Percentiles rank a stretch among this genome's conserved stretches.
phyloP scores from a whole-genome alignment of 1,284 basidiomycete species.

The Rhodotorula glutinis region DNA sequence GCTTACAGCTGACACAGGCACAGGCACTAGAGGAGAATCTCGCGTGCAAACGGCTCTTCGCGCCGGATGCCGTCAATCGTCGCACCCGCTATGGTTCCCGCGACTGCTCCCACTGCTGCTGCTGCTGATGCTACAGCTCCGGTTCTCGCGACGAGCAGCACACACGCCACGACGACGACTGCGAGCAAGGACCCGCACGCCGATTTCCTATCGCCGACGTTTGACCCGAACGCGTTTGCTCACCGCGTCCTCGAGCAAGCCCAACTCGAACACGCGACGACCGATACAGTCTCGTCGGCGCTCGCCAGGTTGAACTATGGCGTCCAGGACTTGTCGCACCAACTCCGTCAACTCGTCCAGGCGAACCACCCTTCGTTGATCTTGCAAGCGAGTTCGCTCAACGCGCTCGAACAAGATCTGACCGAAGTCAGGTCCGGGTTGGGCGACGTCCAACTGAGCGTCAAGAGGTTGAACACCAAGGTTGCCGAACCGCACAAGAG shows the following conservation, averaged over 20 bases:
- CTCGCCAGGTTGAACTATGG: slow-evolving; percentile 76
- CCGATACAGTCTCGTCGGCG: slow-evolving; percentile 49
- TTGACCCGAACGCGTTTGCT: slow-evolving; percentile 82
- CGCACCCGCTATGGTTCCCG: no score
- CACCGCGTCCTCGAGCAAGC: slow-evolving; percentile 76
- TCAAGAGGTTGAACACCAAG: slow-evolving; percentile 61
- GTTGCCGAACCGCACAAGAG: slow-evolving; percentile 75
- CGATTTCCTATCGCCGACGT: slow-evolving; percentile 65
- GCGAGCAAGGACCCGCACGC: slow-evolving; percentile 49
- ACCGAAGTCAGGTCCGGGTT: slow-evolving; percentile 46
- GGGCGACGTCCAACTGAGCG: slow-evolving; percentile 41
- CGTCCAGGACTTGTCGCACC: slow-evolving; percentile 82
- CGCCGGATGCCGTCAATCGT: no score
- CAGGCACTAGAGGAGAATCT: no score
- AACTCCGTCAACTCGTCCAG: slow-evolving; percentile 58
- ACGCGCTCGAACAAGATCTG: slow-evolving; percentile 63
- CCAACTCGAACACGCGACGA: slow-evolving; percentile 60
- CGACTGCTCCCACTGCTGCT: no score
- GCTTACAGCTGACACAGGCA: no score
- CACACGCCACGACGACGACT: no score
- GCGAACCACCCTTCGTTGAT: slow-evolving; percentile 50
- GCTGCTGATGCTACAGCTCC: not conserved
- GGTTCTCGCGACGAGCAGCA: no score
- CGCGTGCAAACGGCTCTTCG: no score
- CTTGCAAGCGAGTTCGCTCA: slow-evolving; percentile 58